phyloP scores from a whole-genome alignment of 331 rosid genomes.

The Rosa hybrid region DNA sequence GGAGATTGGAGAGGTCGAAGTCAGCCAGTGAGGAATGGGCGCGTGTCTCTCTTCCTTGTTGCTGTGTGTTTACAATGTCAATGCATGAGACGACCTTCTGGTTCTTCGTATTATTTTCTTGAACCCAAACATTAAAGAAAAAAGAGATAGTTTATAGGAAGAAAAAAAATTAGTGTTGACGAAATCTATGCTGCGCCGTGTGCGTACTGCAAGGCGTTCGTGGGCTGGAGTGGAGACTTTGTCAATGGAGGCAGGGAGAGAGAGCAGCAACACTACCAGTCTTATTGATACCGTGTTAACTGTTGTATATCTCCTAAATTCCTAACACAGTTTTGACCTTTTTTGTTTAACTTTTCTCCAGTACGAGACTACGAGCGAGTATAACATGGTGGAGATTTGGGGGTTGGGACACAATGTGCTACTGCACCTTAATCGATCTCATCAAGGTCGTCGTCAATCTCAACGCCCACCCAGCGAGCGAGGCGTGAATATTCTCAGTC shows the following conservation, averaged over 20 bases:
- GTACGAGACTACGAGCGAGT: neutral
- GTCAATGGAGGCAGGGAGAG: neutral
- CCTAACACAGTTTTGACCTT: neutral
- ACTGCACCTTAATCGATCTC: neutral
- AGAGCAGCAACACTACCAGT: neutral
- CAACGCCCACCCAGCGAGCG: neutral
- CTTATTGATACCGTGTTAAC: neutral
- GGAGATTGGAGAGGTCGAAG: neutral
- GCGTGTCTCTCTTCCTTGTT: neutral
- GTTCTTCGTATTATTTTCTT: neutral
- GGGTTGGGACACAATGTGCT: neutral
- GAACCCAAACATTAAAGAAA: neutral
- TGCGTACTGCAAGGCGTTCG: slow-evolving; percentile 13
- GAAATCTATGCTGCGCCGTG: slow-evolving; percentile 12
- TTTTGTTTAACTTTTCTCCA: neutral
- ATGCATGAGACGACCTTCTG: slow-evolving; percentile 17
- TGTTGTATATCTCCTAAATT: neutral
- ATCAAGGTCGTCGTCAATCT: neutral
- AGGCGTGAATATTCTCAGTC: neutral
- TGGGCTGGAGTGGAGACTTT: slow-evolving; percentile 11
- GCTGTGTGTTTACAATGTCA: slow-evolving; percentile 11
- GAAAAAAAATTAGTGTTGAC: slow-evolving; percentile 9
- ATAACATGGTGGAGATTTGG: neutral
- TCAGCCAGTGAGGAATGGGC: neutral
- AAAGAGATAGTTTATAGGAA: neutral